Percentiles rank a stretch among this genome's conserved stretches.
Evolutionary conservation across 768 basidiomycete genomes (phyloP).

Genomic region (Tylopilus intermedius): DNA sequence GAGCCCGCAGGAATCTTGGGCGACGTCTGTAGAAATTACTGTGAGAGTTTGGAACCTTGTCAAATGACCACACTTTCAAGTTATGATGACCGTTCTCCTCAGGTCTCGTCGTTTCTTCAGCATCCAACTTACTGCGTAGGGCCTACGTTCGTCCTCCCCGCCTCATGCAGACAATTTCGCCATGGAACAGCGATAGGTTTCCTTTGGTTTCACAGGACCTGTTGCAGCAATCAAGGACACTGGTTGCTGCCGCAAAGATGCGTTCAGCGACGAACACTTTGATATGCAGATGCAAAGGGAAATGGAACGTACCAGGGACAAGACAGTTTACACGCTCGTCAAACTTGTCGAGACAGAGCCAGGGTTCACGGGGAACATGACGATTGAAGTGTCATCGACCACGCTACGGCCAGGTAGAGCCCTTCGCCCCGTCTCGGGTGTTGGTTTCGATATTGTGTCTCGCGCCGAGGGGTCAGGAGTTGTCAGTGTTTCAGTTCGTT

Average conservation of each 20-base stretch:
- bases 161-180: background rate
- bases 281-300: background rate
- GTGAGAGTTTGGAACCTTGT: background rate
- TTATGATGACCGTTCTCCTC: background rate
- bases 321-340: constrained; percentile 4
- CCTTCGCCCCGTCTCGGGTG: too few species aligned
- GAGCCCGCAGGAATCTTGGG: constrained; percentile 1
- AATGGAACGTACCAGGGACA: constrained; percentile 21
- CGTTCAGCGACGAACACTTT: constrained; percentile 13
- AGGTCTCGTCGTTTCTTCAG: background rate
- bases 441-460: too few species aligned
- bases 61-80: background rate
- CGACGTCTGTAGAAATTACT: constrained; percentile 14
- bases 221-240: constrained; percentile 14
- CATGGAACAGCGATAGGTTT: background rate
- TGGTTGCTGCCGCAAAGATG: constrained; percentile 18
- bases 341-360: constrained; percentile 11
- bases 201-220: constrained; percentile 6
- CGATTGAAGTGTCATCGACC: background rate
- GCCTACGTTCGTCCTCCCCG: background rate
- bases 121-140: background rate
- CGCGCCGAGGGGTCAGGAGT: too few species aligned
- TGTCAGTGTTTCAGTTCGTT: too few species aligned
- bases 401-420: too few species aligned
- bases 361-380: constrained; percentile 1